Conservation (phyloP, 2,329 filamentous ascomycete genomes). For the Fusarium proliferatum region DNA sequence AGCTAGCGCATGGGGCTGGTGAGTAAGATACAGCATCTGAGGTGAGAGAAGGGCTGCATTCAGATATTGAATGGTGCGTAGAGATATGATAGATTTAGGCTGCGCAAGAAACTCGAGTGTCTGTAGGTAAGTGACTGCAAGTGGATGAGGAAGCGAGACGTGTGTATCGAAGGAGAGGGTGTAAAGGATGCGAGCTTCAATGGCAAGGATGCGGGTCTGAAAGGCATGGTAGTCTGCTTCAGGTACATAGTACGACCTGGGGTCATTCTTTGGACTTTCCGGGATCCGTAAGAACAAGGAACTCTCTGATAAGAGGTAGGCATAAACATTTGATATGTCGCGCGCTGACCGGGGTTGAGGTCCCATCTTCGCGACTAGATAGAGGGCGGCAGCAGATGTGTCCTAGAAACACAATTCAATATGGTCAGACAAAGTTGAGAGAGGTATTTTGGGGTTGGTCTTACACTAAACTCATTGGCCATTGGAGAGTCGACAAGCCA, state of each 20-base stretch:
- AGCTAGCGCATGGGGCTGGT: constrained; percentile 87
- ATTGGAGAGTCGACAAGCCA: constrained; percentile 73
- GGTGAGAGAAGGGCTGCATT: constrained; percentile 88
- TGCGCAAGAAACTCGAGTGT: constrained; percentile 76
- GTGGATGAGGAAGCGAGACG: constrained; percentile 84
- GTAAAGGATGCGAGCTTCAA: constrained; percentile 81
- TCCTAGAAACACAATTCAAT: constrained; percentile 62
- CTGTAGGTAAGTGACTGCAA: constrained; percentile 93
- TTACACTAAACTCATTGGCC: constrained; percentile 67
- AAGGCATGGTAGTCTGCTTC: constrained; percentile 77
- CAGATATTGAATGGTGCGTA: constrained; percentile 78
- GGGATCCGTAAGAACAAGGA: constrained; percentile 65
- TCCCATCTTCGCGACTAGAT: constrained; percentile 85
- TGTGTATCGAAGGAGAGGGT: constrained; percentile 85
- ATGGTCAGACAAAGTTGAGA: neutral
- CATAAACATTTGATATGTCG: constrained; percentile 86
- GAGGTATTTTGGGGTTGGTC: constrained; percentile 11
- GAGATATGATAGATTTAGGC: constrained; percentile 65
- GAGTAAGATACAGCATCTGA: constrained; percentile 89
- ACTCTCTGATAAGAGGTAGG: constrained; percentile 76
- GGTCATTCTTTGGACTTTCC: constrained; percentile 51
- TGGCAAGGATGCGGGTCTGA: constrained; percentile 72
- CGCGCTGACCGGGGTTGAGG: constrained; percentile 79
- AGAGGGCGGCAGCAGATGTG: constrained; percentile 83
- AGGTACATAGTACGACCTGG: constrained; percentile 73